Evolutionary conservation across 2,329 filamentous ascomycete species (phyloP).

Genomic region (Nothomitra cinnamomea): DNA sequence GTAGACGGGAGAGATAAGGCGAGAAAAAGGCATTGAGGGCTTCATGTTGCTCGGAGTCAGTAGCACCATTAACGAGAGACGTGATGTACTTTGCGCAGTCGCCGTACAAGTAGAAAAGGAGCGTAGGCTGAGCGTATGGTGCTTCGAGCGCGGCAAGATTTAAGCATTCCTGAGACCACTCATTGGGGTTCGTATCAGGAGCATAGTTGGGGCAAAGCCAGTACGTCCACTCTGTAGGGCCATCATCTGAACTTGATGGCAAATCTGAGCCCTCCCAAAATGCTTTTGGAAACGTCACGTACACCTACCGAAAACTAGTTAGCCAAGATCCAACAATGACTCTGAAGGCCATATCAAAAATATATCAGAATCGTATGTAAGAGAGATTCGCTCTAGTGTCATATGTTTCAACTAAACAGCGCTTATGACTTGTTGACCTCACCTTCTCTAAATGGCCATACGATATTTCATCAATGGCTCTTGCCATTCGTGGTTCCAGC

Average conservation of each 20-base stretch:
- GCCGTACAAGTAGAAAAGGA: slow-evolving; percentile 70
- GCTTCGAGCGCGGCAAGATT: slow-evolving; percentile 53
- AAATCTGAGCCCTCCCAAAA: slow-evolving; percentile 45
- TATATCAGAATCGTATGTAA: neutral
- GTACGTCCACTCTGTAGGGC: slow-evolving; percentile 49
- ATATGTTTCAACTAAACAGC: neutral
- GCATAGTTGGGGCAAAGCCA: slow-evolving; percentile 60
- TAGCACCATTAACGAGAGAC: slow-evolving; percentile 13
- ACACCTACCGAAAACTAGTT: slow-evolving; percentile 16
- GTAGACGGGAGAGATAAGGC: slow-evolving; percentile 63
- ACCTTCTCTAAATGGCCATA: slow-evolving; percentile 29
- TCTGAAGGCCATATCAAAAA: neutral
- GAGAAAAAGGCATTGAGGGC: slow-evolving; percentile 50
- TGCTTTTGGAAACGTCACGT: slow-evolving; percentile 52
- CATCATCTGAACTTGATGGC: slow-evolving; percentile 13
- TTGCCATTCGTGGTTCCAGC: slow-evolving; percentile 24
- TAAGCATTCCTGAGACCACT: slow-evolving; percentile 61
- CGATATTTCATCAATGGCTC: slow-evolving; percentile 29
- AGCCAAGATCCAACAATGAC: neutral
- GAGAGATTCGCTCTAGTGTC: neutral
- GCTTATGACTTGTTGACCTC: neutral
- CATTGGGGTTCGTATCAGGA: slow-evolving; percentile 37
- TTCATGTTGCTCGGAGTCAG: slow-evolving; percentile 31
- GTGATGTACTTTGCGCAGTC: slow-evolving; percentile 41
- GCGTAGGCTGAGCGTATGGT: slow-evolving; percentile 51